These are phyloP conservation scores for Peronospora destructor DNA, from an alignment of 352 stramenopile genomes.

Conservation along the genomic window DNA sequence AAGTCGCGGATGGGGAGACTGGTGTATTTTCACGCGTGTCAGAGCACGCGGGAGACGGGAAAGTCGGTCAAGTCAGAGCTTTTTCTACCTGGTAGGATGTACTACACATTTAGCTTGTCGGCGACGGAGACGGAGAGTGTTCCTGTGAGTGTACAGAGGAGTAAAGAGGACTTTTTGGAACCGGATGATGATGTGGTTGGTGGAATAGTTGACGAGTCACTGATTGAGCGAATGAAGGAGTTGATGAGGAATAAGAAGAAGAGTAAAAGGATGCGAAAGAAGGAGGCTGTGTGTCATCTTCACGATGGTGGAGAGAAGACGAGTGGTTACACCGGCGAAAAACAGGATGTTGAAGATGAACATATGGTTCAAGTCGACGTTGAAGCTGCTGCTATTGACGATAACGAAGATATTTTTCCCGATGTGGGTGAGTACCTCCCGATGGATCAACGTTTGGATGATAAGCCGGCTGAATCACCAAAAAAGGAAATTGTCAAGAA, in stretches of 20 bases:
- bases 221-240: constrained; percentile 40
- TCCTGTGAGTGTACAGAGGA: constrained; percentile 57
- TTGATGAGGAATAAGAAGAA: constrained; percentile 22
- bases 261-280: constrained; percentile 38
- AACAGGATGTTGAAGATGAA: constrained; percentile 1
- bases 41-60: constrained; percentile 24
- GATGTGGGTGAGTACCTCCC: constrained; percentile 68
- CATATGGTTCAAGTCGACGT: constrained; percentile 1
- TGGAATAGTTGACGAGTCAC: constrained; percentile 41
- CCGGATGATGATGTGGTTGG: constrained; percentile 52
- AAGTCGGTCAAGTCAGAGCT: constrained; percentile 42
- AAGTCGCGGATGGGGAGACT: constrained; percentile 50
- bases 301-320: neutral
- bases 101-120: constrained; percentile 63
- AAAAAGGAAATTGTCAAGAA: constrained; percentile 22
- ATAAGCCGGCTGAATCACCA: constrained; percentile 2
- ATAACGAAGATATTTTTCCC: constrained; percentile 70
- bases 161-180: constrained; percentile 65
- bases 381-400: constrained; percentile 15
- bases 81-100: constrained; percentile 67
- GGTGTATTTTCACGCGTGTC: constrained; percentile 60
- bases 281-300: constrained; percentile 32
- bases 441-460: constrained; percentile 38
- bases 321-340: neutral
- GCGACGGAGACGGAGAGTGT: constrained; percentile 37